Conservation (phyloP, 75 land plant genomes). For the Chamaecyparis obtusa region DNA sequence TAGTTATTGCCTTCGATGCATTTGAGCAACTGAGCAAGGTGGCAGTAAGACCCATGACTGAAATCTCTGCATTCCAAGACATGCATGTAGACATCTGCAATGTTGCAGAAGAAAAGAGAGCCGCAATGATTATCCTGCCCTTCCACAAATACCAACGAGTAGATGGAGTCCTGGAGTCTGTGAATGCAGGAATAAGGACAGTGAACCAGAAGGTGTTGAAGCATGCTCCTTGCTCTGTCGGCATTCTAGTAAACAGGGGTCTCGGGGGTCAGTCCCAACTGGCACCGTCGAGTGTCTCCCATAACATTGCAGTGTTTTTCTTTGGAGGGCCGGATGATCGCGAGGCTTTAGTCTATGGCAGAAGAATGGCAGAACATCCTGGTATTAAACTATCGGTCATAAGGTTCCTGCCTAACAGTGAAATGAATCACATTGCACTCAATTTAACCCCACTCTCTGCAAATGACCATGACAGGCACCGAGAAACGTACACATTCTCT, state of each 20-base stretch:
- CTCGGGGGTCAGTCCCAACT: conserved; percentile 40
- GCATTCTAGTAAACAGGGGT: conserved; percentile 65
- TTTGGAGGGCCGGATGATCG: conserved; percentile 77
- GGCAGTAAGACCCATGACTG: conserved; percentile 64
- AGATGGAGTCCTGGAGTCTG: conserved; percentile 56
- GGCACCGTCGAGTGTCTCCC: conserved; percentile 34
- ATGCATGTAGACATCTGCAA: conserved; percentile 88
- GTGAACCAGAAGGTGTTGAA: conserved; percentile 49
- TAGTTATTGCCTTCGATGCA: conserved; percentile 71
- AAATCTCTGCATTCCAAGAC: conserved; percentile 57
- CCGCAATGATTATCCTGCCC: conserved; percentile 63
- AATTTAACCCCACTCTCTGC: conserved; percentile 30
- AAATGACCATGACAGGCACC: neutral
- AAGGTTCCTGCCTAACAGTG: conserved; percentile 29
- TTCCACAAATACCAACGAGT: conserved; percentile 68
- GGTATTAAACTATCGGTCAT: conserved; percentile 51
- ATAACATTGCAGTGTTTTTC: conserved; percentile 50
- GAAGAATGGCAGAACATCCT: conserved; percentile 79
- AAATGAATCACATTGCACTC: neutral
- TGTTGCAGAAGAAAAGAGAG: conserved; percentile 58
- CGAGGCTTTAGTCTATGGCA: conserved; percentile 66
- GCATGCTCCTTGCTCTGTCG: conserved; percentile 72
- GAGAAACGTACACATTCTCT: neutral
- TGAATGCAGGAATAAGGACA: conserved; percentile 31
- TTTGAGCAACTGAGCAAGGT: conserved; percentile 69